Base-by-base conservation (phyloP, 2,329 filamentous ascomycete genomes). In the Botryotinia narcissicola region DNA sequence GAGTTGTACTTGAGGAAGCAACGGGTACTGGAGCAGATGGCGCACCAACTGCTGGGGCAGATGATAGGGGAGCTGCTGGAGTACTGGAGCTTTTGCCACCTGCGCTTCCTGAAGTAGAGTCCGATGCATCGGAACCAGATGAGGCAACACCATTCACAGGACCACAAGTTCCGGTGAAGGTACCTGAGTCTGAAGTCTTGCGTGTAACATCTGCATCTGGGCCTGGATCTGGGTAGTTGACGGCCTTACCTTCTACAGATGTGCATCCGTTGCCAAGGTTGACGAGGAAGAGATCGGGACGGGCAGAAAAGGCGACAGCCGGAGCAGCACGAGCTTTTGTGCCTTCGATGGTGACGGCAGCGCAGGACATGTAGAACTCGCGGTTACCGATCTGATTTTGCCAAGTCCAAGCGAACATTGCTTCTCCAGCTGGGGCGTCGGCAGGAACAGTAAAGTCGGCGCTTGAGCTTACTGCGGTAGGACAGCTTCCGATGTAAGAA, bases 321-420 rank as follows among this genome's bases (percentile, higher is more conserved):
- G 72, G 72, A 59, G 76, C 72, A 40, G 66, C 59, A 25, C 74
- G 73, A 35, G 74, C 48, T 1, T 76, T 78, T 12, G 54, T 25
- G 4, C 3, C 29, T 40, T 76, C 77, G 70, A 91, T 87, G 40
- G 85, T 84, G 48, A 91, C 86, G 14, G 85, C 84, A 0, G 89
- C 89, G 75, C 89, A 91, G 79, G 90, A 89, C 88, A 90, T 90
- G 82, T 92, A 92, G 84, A 90, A 89, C 77, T 91, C 89, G 29
- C 89, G 84, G 77, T 90, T 90, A 3, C 89, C 89, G 40, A 87
- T 78, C 73, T 84, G 83, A 79, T 89, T 89, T 80, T 87, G 88
- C 86, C 87, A 88, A 7, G 85, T 87, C 90, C 89, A 81, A 1
- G 77, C 77, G 32, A 81, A 79, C 14, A 81, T 67, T 2, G 79